These are phyloP conservation scores for Talaromyces verruculosus DNA, from an alignment of 2,329 filamentous ascomycete species.

Conservation along the genomic window DNA sequence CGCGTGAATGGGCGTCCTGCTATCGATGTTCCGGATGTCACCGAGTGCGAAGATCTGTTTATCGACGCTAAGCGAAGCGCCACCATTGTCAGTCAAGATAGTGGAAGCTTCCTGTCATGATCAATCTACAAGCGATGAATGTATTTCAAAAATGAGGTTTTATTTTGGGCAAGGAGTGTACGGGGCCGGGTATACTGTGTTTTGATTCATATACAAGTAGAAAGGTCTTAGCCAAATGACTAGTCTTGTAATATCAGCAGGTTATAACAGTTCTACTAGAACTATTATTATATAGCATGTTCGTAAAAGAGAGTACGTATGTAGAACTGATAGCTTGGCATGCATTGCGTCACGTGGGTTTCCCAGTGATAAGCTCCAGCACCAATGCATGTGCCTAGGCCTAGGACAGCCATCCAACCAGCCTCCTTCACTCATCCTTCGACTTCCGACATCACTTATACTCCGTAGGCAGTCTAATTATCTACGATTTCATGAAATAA, in stretches of 20 bases:
- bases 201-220: slow-evolving; percentile 6
- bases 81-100: slow-evolving; percentile 64
- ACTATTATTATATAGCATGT: not conserved
- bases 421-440: not conserved
- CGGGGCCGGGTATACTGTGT: slow-evolving; percentile 11
- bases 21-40: slow-evolving; percentile 74
- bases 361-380: slow-evolving; percentile 15
- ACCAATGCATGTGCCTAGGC: slow-evolving; percentile 12
- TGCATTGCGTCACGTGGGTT: slow-evolving; percentile 14
- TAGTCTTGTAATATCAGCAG: slow-evolving; percentile 11
- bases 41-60: slow-evolving; percentile 80
- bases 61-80: slow-evolving; percentile 79
- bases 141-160: slow-evolving; percentile 10
- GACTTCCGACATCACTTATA: not conserved
- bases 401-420: slow-evolving; percentile 8
- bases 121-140: not conserved
- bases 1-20: slow-evolving; percentile 73
- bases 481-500: not conserved
- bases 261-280: not conserved
- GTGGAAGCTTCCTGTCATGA: slow-evolving; percentile 65
- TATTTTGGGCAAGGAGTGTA: slow-evolving; percentile 12
- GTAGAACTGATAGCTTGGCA: slow-evolving; percentile 4
- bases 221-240: slow-evolving; percentile 7
- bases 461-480: too few relatives aligned
- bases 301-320: not conserved